Base-by-base conservation (phyloP, 495 filamentous ascomycete genomes). In the Neurospora cerealis region DNA sequence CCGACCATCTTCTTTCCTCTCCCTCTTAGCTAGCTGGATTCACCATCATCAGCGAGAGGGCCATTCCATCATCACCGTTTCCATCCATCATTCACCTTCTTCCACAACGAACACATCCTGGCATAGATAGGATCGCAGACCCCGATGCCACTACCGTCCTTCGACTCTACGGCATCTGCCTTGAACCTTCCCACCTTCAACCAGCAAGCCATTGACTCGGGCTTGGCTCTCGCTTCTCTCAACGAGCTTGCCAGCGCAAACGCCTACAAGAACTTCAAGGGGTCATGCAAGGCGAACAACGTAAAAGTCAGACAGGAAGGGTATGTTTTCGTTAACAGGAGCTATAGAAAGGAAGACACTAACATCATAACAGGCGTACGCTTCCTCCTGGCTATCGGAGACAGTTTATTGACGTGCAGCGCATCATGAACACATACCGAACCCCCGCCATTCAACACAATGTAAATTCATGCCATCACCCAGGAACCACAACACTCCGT, bases 301-400 rank as follows among this genome's bases (percentile, higher is more conserved):
- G 69, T 80, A 62, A 78, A 79, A 74, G 69, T 79, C 21, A 72
- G 79, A 34, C 77, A 75, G 44, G 79, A 80, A 70, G 79, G 79
- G 77, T 75, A 73, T 39, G 71, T 54, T 13, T 11, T 8, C 3
- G 5, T 11, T 1, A 0, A 13, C 74, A 69, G 10, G 39, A 46
- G 19, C 42, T 24, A 24, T 0, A 0, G 24, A 24, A 54, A n/a
- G n/a, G 3, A 76, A 69, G n/a, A 40, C 2, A 32, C 13, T 72
- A 4, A 42, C 48, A 66, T 28, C 21, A 17, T 4, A 1, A 2
- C 40, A 90, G 89, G 87, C 78, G 82, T 41, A 78, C 83, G 0
- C 81, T 92, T 3, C 76, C 79, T 13, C 77, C 74, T 17, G 8
- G 36, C 0, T 80, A 93, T 77, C 87, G 87, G 73, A 88, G 81